Base-by-base conservation (phyloP, 371 early-diverging fungal genomes). In the Nematocida minor region DNA sequence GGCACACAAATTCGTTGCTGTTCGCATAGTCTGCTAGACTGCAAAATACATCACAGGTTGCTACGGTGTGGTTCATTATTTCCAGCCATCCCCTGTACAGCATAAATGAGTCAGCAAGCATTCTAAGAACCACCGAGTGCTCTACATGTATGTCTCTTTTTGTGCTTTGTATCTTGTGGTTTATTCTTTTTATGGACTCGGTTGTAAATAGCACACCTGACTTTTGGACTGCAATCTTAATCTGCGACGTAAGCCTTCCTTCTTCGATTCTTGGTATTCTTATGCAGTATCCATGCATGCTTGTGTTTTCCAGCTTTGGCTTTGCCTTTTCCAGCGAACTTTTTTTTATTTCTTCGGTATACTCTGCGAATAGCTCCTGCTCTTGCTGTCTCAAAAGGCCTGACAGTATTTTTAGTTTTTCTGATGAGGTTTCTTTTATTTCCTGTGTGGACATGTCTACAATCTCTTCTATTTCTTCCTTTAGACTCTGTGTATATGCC, bases 141-240 rank as follows among this genome's bases (percentile, higher is more conserved):
- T 80, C 80, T 40, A 29, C 60, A n/a, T 79, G 40, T 47, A 81
- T 79, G 44, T 79, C 47, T 49, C 42, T 25, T 27, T 62, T 48
- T 34, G 67, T 53, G 51, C 49, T 44, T 29, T 41, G 55, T 6
- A 64, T 31, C 54, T 74, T 51, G 25, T 20, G 44, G 20, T 57
- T 63, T 18, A 77, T 25, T 27, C 36, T 42, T 48, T 66, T 53
- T 16, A 83, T 41, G 29, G 29, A 34, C 48, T 69, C 69, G 3
- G 85, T 83, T 7, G 82, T 80, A 74, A 86, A 84, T 36, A 63
- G 34, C 2, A 86, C 79, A 14, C 86, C 85, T 6, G 67, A 80
- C 69, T 85, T 86, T 38, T 71, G 67, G 9, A 83, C 25, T 47
- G 53, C 67, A 9, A 69, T 40, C 29, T 77, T 68, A 22, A 83